Evolutionary conservation across 306 rosid species (phyloP).

Genomic region (Malus fusca): DNA sequence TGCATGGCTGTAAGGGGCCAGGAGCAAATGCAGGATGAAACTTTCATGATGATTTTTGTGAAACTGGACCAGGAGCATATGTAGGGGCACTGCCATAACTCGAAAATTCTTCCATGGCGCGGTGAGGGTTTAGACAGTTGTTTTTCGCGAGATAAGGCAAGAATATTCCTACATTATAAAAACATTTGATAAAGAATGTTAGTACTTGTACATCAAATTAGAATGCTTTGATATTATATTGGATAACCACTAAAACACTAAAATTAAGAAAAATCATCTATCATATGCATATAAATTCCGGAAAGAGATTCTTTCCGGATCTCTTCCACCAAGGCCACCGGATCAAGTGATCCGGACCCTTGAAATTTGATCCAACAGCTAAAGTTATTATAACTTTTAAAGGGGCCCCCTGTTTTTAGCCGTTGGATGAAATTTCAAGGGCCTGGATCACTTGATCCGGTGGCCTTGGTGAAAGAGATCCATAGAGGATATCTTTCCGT

Average conservation of each 20-base stretch:
- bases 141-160: slow-evolving; percentile 49
- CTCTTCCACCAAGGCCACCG: no score
- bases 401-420: no score
- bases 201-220: neutral
- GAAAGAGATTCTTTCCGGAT: no score
- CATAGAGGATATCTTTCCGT: no score
- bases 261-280: neutral
- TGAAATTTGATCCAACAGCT: no score
- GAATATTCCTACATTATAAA: slow-evolving; percentile 40
- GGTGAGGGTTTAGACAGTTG: slow-evolving; percentile 42
- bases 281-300: neutral
- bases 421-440: no score
- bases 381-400: no score
- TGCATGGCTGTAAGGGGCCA: neutral
- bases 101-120: slow-evolving; percentile 47
- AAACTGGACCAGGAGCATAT: neutral
- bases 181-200: neutral
- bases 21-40: neutral
- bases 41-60: neutral
- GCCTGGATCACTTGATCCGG: no score
- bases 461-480: no score
- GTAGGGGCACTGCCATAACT: slow-evolving; percentile 21
- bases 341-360: no score
- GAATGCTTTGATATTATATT: neutral
- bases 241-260: neutral